Evolutionary conservation across 306 rosid species (phyloP).

Genomic region (Cicer arietinum): DNA sequence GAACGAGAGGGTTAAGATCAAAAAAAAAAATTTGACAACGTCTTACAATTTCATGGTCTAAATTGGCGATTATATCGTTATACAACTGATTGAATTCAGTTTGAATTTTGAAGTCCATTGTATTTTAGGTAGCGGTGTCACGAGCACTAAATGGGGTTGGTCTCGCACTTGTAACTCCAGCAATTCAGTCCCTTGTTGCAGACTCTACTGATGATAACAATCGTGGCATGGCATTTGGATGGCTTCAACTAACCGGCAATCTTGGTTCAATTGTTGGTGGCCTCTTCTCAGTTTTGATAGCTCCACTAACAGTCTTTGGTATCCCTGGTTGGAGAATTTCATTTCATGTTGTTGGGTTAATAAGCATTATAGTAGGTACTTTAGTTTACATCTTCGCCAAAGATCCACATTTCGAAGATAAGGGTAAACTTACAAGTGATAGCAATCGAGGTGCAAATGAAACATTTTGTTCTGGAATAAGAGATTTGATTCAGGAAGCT

Average conservation of each 20-base stretch:
- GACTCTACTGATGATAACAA: conserved; percentile 82
- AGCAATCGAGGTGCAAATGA: conserved; percentile 43
- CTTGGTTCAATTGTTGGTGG: conserved; percentile 89
- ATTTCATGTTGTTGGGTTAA: conserved; percentile 80
- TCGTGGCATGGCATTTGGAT: conserved; percentile 95
- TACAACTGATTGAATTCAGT: conserved; percentile 51
- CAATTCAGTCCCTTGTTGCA: conserved; percentile 95
- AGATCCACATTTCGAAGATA: conserved; percentile 73
- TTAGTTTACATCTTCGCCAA: conserved; percentile 72
- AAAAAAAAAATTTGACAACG: not conserved
- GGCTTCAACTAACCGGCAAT: conserved; percentile 91
- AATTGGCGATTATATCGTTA: conserved; percentile 10
- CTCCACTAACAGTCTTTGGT: conserved; percentile 78
- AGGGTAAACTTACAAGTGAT: conserved; percentile 40
- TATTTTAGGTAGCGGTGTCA: conserved; percentile 80
- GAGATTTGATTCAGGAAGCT: conserved; percentile 68
- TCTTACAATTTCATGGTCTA: not conserved
- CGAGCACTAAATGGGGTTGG: conserved; percentile 95
- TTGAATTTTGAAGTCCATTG: conserved; percentile 55
- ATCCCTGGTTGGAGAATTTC: conserved; percentile 96
- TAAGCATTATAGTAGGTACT: conserved; percentile 75
- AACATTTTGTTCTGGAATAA: conserved; percentile 69
- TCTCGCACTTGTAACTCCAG: conserved; percentile 90
- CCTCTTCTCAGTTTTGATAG: conserved; percentile 72
- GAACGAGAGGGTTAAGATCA: no score